Base-by-base conservation (phyloP, 2,329 filamentous ascomycete species). In the Aspergillaceae sp. region DNA sequence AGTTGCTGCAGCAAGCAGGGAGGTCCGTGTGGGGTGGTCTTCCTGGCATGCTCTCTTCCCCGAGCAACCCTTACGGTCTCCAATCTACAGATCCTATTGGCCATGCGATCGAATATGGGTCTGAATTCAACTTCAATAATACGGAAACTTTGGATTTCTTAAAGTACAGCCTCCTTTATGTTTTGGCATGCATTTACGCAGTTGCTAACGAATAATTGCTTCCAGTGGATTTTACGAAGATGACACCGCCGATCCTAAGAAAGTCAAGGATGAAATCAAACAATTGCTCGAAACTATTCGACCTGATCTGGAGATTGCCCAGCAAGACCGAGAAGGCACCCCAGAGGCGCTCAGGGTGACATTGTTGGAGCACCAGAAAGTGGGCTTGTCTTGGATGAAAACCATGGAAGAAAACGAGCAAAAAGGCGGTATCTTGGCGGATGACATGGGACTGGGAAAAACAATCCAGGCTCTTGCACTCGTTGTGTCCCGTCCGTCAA, bases 361-460 rank as follows among this genome's bases (percentile, higher is more conserved):
- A 0, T 72, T 96, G 6, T 88, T 92, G 69, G 80, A 84, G 40
- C 89, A 95, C 57, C 90, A 96, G 60, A 83, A 86, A 56, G 71
- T 91, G 11, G 87, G 84, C 3, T 64, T 91, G 34, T 76, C 80
- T 1, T 92, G 87, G 87, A 78, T 92, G 69, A 81, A 81, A 56
- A 76, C 78, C 5, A 86, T 83, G 73, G 87, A 91, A 63, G 74
- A 79, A 47, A 81, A 86, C 6, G 74, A 71, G 2, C 80, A 82
- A 44, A 88, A 85, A 56, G 86, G 86, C 11, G 84, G 86, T 26
- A 87, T 91, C 46, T 71, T 90, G 27, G 84, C 83, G 1, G 85
- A 88, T 57, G 85, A 88, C 51, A 92, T 91, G 87, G 87, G 87
- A 5, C 71, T 91, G 7, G 87, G 87, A 5, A 91, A 92, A 66